Percentiles rank a stretch among this genome's conserved stretches.
phyloP scores from a whole-genome alignment of 108 stramenopile genomes.

The Fragilaria crotonensis region DNA sequence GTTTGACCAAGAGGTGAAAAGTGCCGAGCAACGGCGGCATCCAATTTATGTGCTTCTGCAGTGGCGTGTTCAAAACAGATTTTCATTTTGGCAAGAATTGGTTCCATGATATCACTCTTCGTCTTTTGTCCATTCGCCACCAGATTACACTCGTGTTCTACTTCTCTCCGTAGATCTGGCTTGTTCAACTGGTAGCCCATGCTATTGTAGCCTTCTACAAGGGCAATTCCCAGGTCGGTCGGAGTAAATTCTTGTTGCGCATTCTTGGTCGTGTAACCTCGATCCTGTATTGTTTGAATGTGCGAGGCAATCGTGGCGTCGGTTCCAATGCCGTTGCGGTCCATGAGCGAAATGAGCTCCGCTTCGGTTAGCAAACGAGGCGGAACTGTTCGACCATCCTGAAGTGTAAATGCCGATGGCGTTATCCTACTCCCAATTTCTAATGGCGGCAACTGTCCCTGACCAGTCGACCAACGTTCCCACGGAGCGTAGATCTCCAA shows the following conservation, averaged over 20 bases:
- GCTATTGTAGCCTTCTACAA: conserved; percentile 90
- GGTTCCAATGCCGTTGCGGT: conserved; percentile 85
- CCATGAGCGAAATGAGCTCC: conserved; percentile 82
- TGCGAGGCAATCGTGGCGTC: conserved; percentile 92
- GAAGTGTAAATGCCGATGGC: conserved; percentile 62
- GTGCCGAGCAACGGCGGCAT: conserved; percentile 68
- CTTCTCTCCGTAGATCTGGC: conserved; percentile 82
- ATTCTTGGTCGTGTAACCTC: conserved; percentile 80
- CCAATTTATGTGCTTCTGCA: conserved; percentile 79
- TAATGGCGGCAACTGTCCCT: conserved; percentile 69
- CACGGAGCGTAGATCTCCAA: conserved; percentile 84
- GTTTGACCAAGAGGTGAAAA: conserved; percentile 48
- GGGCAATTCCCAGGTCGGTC: conserved; percentile 80
- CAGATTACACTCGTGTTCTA: conserved; percentile 75
- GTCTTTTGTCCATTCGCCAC: conserved; percentile 70
- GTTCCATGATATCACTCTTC: conserved; percentile 63
- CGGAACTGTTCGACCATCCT: conserved; percentile 65
- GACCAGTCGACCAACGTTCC: conserved; percentile 87
- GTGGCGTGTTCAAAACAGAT: conserved; percentile 58
- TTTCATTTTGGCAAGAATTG: conserved; percentile 71
- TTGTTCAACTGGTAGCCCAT: conserved; percentile 95
- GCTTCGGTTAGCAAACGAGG: conserved; percentile 71
- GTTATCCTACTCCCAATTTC: conserved; percentile 63
- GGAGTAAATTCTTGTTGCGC: conserved; percentile 67
- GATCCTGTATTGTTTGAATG: conserved; percentile 76